Base-by-base conservation (phyloP, 345 rosid species). In the Combretum micranthum region DNA sequence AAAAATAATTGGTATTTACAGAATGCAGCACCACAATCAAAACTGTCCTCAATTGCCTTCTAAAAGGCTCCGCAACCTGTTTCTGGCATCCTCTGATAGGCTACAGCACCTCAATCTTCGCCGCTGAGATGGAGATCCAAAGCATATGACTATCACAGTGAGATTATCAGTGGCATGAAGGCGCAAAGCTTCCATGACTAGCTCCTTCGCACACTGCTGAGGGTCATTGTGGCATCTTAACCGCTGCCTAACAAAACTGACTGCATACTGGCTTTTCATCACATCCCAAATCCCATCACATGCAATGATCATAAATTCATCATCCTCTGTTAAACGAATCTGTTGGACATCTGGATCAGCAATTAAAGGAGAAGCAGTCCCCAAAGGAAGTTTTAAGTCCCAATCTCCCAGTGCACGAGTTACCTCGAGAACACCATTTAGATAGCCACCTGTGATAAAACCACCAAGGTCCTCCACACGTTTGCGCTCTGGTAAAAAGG, bases 231-330 rank as follows among this genome's bases (percentile, higher is more conserved):
- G 87, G 54, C 78, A 71, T 56, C 80, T 83, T 3, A 90, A 79
- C 11, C 76, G 82, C 8, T 77, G 73, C 5, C 89, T 82, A 47
- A 80, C 93, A 23, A 83, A 70, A 69, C 85, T 75, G 63, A 91
- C 90, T 2, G 98, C 98, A 50, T 57, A 46, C 69, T 85, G 85
- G 69, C 92, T 88, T 15, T 84, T 50, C 74, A 91, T 75, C 19
- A 85, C 95, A 51, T 91, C 98, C 95, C 95, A 91, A 17, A 90
- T 71, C 32, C 97, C 96, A 53, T 90, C 97, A 21, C 97, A 87
- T 14, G 88, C 90, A 53, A 90, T 82, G 47, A 90, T 85, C 56
- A 90, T 56, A 67, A 90, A 90, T 53, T 90, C 97, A 26, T 90
- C 96, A 12, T 87, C 89, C 63, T 87, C 88, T n/a, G 90, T 74